These are phyloP conservation scores for Penicillium turbatum DNA, from an alignment of 495 filamentous ascomycete species.

Conservation along the genomic window DNA sequence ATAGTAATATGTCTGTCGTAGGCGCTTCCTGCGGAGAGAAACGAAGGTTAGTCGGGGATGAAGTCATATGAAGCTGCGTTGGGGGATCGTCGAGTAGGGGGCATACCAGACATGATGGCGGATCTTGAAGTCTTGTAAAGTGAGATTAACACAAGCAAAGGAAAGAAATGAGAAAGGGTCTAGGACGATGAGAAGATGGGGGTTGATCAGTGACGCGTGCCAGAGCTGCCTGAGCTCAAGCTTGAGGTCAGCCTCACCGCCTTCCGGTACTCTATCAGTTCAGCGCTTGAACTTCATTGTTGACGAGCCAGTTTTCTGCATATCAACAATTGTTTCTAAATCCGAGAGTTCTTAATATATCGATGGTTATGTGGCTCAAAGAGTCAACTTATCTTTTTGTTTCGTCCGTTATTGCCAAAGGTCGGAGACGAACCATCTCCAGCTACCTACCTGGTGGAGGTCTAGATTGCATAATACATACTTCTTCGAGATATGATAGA, in stretches of 20 bases:
- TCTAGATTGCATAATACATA: not conserved
- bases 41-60: conserved; percentile 32
- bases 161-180: conserved; percentile 10
- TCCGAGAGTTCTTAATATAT: not conserved
- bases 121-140: conserved; percentile 12
- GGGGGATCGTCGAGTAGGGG: conserved; percentile 9
- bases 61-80: conserved; percentile 30
- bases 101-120: conserved; percentile 45
- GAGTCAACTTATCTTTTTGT: not conserved
- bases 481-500: not conserved
- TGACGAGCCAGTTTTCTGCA: not conserved
- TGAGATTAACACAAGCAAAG: conserved; percentile 5
- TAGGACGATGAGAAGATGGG: conserved; percentile 21
- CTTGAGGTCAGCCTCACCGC: conserved; percentile 29
- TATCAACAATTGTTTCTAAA: not conserved
- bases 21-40: conserved; percentile 68
- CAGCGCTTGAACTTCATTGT: not conserved
- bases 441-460: not conserved
- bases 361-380: not conserved
- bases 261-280: conserved; percentile 12
- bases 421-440: not conserved
- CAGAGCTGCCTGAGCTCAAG: conserved; percentile 46
- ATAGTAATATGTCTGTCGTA: conserved; percentile 99
- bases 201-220: conserved; percentile 39
- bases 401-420: not conserved